Evolutionary conservation across 208 protist genomes (phyloP).

Genomic region (Trichomonas gallinae): DNA sequence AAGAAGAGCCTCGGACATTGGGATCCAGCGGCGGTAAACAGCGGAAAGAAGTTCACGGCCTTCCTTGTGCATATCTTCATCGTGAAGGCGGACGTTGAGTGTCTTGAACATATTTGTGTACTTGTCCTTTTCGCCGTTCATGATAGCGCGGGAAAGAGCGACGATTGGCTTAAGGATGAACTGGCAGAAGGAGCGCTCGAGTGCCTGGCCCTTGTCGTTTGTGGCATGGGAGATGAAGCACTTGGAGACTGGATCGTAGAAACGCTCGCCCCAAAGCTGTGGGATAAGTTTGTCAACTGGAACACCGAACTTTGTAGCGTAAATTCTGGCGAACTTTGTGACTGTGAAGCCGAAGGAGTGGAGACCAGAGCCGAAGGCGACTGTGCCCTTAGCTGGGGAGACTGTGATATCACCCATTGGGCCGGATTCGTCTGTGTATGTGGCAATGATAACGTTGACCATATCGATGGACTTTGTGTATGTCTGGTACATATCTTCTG

Average conservation of each 20-base stretch:
- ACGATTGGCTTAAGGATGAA: conserved; percentile 93
- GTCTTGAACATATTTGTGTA: not conserved
- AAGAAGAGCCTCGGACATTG: not conserved
- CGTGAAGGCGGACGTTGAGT: not conserved
- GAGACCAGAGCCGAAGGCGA: conserved; percentile 90
- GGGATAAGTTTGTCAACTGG: conserved; percentile 62
- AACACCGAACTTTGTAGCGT: conserved; percentile 78
- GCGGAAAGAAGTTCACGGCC: not conserved
- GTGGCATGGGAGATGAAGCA: conserved; percentile 58
- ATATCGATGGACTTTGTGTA: conserved; percentile 68
- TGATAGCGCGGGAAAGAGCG: conserved; percentile 75
- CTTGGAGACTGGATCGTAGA: conserved; percentile 72
- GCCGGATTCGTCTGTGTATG: conserved; percentile 45
- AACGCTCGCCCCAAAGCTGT: conserved; percentile 93
- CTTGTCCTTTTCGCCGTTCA: conserved; percentile 73
- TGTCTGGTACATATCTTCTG: conserved; percentile 66
- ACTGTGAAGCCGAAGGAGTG: conserved; percentile 98
- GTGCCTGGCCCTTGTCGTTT: not conserved
- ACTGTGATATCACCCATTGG: conserved; percentile 82
- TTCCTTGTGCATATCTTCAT: not conserved
- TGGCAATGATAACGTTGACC: conserved; percentile 69
- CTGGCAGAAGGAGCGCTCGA: conserved; percentile 71
- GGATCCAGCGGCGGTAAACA: not conserved
- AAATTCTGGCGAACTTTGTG: conserved; percentile 72
- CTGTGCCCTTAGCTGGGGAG: conserved; percentile 68